A percentile compares a stretch with the other conserved stretches of the same genome.
Conservation (phyloP, 1,139 yeast genomes). For the Blastobotrys petasosporus region DNA sequence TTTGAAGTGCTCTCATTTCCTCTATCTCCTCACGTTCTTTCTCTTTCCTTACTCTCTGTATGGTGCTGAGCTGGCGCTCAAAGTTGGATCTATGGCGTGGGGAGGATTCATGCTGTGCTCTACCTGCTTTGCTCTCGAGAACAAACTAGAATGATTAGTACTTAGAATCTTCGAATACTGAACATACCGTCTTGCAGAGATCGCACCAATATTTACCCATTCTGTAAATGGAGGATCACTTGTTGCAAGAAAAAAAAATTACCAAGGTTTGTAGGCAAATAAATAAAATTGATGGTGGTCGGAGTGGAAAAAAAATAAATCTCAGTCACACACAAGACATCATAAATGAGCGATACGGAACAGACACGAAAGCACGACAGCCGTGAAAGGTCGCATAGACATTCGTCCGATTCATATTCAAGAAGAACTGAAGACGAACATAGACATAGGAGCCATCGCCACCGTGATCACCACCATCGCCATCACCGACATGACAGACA, state of each 20-base stretch:
- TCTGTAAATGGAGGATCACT: neutral
- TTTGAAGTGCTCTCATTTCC: constrained; percentile 15
- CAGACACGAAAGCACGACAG: neutral
- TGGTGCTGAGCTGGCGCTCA: constrained; percentile 28
- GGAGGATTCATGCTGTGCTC: constrained; percentile 38
- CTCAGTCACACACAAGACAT: no score
- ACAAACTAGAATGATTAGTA: constrained; percentile 33
- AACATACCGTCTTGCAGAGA: constrained; percentile 38
- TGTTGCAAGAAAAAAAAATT: neutral
- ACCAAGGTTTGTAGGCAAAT: neutral
- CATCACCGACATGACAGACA: constrained; percentile 9
- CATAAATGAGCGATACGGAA: constrained; percentile 1
- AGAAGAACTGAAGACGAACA: neutral
- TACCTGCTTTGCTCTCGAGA: constrained; percentile 38
- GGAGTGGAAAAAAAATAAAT: neutral
- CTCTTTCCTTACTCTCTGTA: constrained; percentile 32
- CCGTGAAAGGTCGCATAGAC: constrained; percentile 3
- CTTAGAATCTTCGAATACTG: neutral
- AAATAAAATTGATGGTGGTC: neutral
- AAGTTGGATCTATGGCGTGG: constrained; percentile 34
- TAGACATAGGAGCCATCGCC: constrained; percentile 1
- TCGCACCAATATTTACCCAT: constrained; percentile 44
- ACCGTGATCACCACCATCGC: constrained; percentile 12
- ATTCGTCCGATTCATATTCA: neutral
- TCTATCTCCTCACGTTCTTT: constrained; percentile 25